phyloP scores from a whole-genome alignment of 257 asterid species.

The Ballota nigra region DNA sequence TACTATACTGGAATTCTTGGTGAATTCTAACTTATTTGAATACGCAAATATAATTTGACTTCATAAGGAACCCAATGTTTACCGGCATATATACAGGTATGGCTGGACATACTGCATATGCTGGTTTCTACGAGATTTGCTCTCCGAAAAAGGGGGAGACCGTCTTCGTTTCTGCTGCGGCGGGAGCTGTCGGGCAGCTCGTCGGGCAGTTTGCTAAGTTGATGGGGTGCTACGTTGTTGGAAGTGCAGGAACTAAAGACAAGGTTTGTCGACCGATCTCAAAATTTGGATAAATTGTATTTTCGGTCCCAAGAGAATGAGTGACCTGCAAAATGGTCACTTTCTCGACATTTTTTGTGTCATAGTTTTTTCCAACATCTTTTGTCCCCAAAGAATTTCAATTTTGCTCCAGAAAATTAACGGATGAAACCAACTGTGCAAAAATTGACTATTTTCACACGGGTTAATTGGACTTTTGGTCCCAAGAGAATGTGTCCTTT shows the following conservation, averaged over 20 bases:
- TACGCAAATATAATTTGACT: too few species aligned
- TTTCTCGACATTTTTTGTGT: too few species aligned
- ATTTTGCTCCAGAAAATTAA: too few species aligned
- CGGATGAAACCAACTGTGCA: too few species aligned
- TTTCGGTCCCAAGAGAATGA: too few species aligned
- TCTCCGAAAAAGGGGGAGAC: slow-evolving; percentile 29
- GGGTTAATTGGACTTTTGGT: too few species aligned
- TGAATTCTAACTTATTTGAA: too few species aligned
- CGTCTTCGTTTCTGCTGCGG: slow-evolving; percentile 36
- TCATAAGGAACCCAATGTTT: not conserved
- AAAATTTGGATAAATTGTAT: too few species aligned
- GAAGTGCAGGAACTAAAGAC: slow-evolving; percentile 36
- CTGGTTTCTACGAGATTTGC: slow-evolving; percentile 27
- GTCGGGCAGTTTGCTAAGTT: slow-evolving; percentile 47
- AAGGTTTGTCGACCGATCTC: slow-evolving; percentile 36
- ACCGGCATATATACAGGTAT: slow-evolving; percentile 21
- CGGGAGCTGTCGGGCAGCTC: slow-evolving; percentile 45
- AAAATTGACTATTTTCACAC: too few species aligned
- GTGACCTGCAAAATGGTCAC: not conserved
- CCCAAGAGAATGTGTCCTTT: too few species aligned
- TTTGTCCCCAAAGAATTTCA: too few species aligned
- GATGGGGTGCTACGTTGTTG: slow-evolving; percentile 39
- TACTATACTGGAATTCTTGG: slow-evolving; percentile 30
- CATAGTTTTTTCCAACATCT: too few species aligned
- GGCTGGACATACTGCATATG: slow-evolving; percentile 35